These are phyloP conservation scores for Podila verticillata DNA, from an alignment of 192 early-diverging fungal genomes.

Conservation along the genomic window DNA sequence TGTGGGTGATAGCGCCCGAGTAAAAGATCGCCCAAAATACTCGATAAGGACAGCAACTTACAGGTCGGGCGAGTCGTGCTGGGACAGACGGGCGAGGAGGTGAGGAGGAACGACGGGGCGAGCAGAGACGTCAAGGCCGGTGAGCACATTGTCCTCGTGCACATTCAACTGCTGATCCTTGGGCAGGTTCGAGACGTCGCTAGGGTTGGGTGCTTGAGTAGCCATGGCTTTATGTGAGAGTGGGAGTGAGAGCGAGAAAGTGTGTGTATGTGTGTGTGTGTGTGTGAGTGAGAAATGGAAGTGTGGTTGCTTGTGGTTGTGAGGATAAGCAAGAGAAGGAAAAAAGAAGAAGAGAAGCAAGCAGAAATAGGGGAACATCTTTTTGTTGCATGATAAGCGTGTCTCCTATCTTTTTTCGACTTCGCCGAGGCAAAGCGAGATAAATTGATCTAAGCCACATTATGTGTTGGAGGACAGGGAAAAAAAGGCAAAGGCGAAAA, in stretches of 20 bases:
- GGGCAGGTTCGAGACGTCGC: background rate
- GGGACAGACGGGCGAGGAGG: conserved; percentile 27
- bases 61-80: conserved; percentile 30
- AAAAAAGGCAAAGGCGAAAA: background rate
- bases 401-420: background rate
- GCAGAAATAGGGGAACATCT: conserved; percentile 6
- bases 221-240: conserved; percentile 13
- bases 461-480: background rate
- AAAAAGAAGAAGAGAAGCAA: conserved; percentile 1
- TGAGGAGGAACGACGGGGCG: conserved; percentile 41
- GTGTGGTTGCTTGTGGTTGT: background rate
- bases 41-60: conserved; percentile 6
- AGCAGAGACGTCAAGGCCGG: conserved; percentile 24
- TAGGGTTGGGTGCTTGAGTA: background rate
- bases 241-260: too few relatives aligned
- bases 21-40: too few relatives aligned
- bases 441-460: background rate
- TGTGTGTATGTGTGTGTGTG: background rate
- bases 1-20: too few relatives aligned
- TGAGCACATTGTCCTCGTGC: conserved; percentile 23
- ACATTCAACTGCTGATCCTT: conserved; percentile 22
- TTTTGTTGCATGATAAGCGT: background rate
- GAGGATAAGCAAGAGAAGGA: background rate
- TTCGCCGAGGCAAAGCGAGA: background rate
- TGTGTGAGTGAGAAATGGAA: background rate